Conservation (phyloP, 2,329 filamentous ascomycete genomes). For the Botrytis galanthina region DNA sequence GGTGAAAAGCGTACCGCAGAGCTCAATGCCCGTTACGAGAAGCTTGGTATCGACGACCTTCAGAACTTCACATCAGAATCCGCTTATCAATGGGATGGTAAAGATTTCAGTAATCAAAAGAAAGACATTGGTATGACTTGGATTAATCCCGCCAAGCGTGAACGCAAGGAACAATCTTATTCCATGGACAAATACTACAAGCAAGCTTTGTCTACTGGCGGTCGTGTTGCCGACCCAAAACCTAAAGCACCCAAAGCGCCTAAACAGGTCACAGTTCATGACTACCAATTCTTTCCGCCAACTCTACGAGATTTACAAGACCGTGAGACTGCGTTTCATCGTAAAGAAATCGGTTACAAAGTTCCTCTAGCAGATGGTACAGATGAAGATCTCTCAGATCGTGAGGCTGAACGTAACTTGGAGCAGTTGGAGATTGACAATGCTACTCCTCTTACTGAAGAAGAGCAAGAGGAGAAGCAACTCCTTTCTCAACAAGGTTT, state of each 20-base stretch:
- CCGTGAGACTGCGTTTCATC: constrained; percentile 90
- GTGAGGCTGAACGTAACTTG: constrained; percentile 80
- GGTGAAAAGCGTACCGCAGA: constrained; percentile 88
- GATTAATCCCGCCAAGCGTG: constrained; percentile 98
- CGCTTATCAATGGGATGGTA: constrained; percentile 98
- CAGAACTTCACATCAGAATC: constrained; percentile 98
- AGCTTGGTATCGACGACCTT: constrained; percentile 91
- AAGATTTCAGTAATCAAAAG: constrained; percentile 89
- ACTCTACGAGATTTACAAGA: constrained; percentile 87
- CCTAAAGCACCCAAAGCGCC: constrained; percentile 94
- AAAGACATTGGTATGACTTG: constrained; percentile 90
- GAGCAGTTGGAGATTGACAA: constrained; percentile 94
- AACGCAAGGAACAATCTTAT: constrained; percentile 96
- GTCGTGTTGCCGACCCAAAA: constrained; percentile 77
- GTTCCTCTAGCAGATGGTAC: constrained; percentile 84
- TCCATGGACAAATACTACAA: constrained; percentile 99
- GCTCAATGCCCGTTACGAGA: constrained; percentile 92
- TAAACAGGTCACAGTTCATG: constrained; percentile 87
- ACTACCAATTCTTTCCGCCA: constrained; percentile 95
- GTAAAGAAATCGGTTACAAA: constrained; percentile 96
- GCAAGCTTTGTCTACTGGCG: constrained; percentile 78
- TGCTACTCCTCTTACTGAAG: constrained; percentile 81
- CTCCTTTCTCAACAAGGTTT: constrained; percentile 81
- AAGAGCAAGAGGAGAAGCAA: constrained; percentile 85
- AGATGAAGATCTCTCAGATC: constrained; percentile 81